Evolutionary conservation across 805 yeast species (phyloP).

Genomic region (Ogataea paraovalis): DNA sequence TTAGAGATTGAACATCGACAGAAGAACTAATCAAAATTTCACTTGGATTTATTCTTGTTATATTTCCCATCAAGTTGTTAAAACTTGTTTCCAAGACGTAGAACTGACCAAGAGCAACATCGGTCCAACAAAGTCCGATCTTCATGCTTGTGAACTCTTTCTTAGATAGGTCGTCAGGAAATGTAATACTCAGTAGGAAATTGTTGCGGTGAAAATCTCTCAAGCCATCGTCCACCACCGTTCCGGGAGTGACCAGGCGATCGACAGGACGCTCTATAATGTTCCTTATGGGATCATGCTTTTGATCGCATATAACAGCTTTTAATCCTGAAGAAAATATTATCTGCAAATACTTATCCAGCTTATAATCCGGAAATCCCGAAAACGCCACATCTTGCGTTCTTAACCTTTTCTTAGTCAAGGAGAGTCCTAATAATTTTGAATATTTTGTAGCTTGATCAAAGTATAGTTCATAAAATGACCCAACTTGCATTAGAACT

Average conservation of each 20-base stretch:
- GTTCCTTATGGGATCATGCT: constrained; percentile 24
- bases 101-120: constrained; percentile 78
- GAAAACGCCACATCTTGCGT: constrained; percentile 68
- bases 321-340: constrained; percentile 66
- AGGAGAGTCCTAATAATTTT: constrained; percentile 63
- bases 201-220: constrained; percentile 70
- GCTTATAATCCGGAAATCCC: constrained; percentile 76
- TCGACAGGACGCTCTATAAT: constrained; percentile 64
- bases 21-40: constrained; percentile 64
- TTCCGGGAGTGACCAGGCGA: constrained; percentile 88
- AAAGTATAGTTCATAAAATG: constrained; percentile 83
- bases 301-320: constrained; percentile 84
- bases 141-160: constrained; percentile 32
- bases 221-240: constrained; percentile 81
- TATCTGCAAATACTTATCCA: constrained; percentile 68
- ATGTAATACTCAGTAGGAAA: constrained; percentile 59
- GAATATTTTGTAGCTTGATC: constrained; percentile 81
- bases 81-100: constrained; percentile 62
- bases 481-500: constrained; percentile 77
- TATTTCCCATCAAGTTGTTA: constrained; percentile 60
- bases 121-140: constrained; percentile 85
- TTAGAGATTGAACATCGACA: constrained; percentile 36
- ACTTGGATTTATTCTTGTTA: constrained; percentile 75
- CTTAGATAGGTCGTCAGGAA: constrained; percentile 47
- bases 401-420: constrained; percentile 52